Percentiles rank a stretch among this genome's conserved stretches.
phyloP scores from a whole-genome alignment of 1,284 basidiomycete genomes.

The Hymenochaete sp. region DNA sequence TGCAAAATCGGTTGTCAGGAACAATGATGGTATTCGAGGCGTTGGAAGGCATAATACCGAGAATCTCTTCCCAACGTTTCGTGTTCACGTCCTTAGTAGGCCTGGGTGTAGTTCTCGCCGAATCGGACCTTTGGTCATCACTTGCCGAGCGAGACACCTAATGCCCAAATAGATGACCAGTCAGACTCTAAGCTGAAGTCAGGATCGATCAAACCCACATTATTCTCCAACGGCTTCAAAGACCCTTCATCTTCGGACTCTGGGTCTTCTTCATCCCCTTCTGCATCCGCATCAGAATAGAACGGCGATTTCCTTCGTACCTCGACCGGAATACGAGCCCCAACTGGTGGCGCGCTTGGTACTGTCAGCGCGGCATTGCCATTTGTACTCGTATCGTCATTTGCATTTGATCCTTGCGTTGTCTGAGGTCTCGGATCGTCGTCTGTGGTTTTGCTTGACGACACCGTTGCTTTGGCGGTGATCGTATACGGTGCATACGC shows the following conservation, averaged over 20 bases:
- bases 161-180: background rate
- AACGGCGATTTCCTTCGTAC: background rate
- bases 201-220: background rate
- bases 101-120: too few relatives aligned
- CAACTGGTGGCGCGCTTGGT: background rate
- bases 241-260: constrained; percentile 8
- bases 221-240: background rate
- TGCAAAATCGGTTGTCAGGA: too few relatives aligned
- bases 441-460: background rate
- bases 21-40: too few relatives aligned
- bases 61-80: constrained; percentile 10
- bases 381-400: background rate
- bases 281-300: background rate
- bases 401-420: background rate
- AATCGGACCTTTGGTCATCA: background rate
- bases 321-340: background rate
- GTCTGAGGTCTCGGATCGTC: background rate
- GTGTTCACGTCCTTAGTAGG: constrained; percentile 1
- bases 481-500: too few relatives aligned
- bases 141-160: background rate
- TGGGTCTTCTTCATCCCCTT: constrained; percentile 1
- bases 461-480: too few relatives aligned
- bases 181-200: too few relatives aligned
- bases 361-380: background rate
- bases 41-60: too few relatives aligned